Conservation (phyloP, 495 filamentous ascomycete species). For the Daldinia grandis region DNA sequence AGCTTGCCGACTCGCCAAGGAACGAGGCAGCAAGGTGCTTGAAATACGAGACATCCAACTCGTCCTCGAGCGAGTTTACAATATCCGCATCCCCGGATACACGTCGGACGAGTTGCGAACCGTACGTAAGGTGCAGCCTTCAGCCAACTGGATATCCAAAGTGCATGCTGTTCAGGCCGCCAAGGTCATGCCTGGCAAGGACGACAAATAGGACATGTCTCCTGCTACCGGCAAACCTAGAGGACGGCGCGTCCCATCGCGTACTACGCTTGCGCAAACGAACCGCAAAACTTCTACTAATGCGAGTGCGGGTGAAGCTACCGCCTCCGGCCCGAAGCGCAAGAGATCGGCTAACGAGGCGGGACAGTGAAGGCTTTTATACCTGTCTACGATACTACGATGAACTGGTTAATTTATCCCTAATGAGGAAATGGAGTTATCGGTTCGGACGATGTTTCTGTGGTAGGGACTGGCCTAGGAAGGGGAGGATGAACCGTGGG, state of each 20-base stretch:
- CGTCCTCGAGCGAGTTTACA: constrained; percentile 95
- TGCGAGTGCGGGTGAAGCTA: background rate
- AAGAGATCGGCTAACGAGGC: background rate
- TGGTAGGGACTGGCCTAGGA: constrained; percentile 4
- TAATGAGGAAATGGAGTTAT: constrained; percentile 12
- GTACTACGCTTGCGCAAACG: background rate
- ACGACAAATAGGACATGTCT: constrained; percentile 49
- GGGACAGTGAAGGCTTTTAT: background rate
- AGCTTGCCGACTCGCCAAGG: constrained; percentile 91
- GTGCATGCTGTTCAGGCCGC: constrained; percentile 95
- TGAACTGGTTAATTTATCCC: background rate
- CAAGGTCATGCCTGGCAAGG: constrained; percentile 73
- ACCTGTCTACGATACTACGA: background rate
- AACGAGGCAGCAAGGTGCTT: constrained; percentile 84
- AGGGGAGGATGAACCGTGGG: background rate
- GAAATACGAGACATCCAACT: constrained; percentile 95
- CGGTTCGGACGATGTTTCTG: background rate
- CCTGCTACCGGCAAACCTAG: background rate
- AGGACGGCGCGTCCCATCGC: constrained; percentile 3
- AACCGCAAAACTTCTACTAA: background rate
- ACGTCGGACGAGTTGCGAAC: constrained; percentile 92
- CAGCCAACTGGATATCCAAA: constrained; percentile 88
- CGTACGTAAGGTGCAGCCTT: constrained; percentile 88
- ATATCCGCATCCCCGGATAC: constrained; percentile 96
- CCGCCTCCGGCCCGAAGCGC: background rate